Conservation (phyloP, 768 basidiomycete species). For the Panaeolus cyanescens region DNA sequence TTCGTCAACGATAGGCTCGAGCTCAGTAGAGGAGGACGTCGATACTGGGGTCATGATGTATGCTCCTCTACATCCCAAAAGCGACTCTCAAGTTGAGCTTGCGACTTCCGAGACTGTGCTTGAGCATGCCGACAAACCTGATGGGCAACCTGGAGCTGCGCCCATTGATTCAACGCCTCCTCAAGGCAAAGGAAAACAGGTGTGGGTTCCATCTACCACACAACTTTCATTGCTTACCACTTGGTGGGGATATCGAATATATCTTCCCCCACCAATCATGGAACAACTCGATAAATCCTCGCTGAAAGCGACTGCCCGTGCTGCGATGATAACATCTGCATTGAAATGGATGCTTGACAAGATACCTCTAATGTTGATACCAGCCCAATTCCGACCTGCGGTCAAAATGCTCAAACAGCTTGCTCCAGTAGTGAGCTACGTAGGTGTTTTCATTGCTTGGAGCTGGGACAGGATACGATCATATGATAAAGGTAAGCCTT, state of each 20-base stretch:
- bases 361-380: conserved; percentile 61
- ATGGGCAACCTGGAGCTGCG: background rate
- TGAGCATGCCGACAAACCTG: conserved; percentile 42
- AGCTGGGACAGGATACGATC: conserved; percentile 69
- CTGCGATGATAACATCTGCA: conserved; percentile 73
- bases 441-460: conserved; percentile 80
- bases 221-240: conserved; percentile 73
- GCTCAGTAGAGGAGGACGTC: conserved; percentile 42
- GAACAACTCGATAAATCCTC: conserved; percentile 60
- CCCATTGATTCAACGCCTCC: conserved; percentile 13
- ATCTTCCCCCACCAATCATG: conserved; percentile 76
- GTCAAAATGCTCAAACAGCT: conserved; percentile 61
- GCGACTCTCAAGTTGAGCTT: conserved; percentile 65
- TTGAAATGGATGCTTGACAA: conserved; percentile 71
- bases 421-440: conserved; percentile 67
- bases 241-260: conserved; percentile 85
- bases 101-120: conserved; percentile 62
- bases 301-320: conserved; percentile 70
- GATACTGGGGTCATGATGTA: conserved; percentile 72
- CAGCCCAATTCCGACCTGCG: conserved; percentile 58
- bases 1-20: conserved; percentile 16
- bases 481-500: conserved; percentile 62
- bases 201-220: conserved; percentile 76
- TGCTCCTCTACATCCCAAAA: conserved; percentile 64
- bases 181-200: conserved; percentile 27